Conservation (phyloP, 2,329 filamentous ascomycete species). For the Trichoderma semiorbis region DNA sequence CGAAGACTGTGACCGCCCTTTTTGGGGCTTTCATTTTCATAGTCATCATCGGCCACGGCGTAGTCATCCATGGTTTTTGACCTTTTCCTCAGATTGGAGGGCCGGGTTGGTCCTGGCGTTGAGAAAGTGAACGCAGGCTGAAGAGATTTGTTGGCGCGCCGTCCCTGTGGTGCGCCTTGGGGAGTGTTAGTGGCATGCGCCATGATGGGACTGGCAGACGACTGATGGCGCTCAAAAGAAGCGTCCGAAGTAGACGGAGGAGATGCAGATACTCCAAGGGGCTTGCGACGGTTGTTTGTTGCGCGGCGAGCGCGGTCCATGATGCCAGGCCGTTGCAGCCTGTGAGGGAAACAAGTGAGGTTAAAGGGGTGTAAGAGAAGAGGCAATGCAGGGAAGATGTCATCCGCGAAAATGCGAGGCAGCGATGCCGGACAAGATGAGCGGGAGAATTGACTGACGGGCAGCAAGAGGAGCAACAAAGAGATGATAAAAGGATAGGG, state of each 20-base stretch:
- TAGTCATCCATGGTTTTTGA: conserved; percentile 43
- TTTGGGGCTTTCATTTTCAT: conserved; percentile 47
- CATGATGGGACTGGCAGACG: conserved; percentile 32
- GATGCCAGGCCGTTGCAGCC: conserved; percentile 31
- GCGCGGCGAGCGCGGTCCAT: conserved; percentile 40
- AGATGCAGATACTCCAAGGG: conserved; percentile 32
- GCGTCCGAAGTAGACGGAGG: conserved; percentile 33
- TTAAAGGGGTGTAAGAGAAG: conserved; percentile 23
- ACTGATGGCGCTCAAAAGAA: conserved; percentile 31
- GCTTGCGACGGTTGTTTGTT: conserved; percentile 32
- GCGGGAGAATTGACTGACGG: neutral
- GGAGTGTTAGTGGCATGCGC: conserved; percentile 29
- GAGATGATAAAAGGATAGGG: neutral
- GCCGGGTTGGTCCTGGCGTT: conserved; percentile 31
- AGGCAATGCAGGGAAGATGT: conserved; percentile 13
- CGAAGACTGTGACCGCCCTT: conserved; percentile 59
- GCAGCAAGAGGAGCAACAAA: neutral
- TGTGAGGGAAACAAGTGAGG: conserved; percentile 15
- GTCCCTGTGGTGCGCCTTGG: conserved; percentile 29
- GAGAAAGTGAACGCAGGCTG: conserved; percentile 39
- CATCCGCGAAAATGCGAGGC: conserved; percentile 2
- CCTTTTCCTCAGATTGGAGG: conserved; percentile 39
- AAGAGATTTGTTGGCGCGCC: conserved; percentile 35
- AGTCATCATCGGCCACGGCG: conserved; percentile 36
- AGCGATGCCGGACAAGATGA: neutral